phyloP scores from a whole-genome alignment of 2,329 filamentous ascomycete species.

The Epichloe coenophiala region DNA sequence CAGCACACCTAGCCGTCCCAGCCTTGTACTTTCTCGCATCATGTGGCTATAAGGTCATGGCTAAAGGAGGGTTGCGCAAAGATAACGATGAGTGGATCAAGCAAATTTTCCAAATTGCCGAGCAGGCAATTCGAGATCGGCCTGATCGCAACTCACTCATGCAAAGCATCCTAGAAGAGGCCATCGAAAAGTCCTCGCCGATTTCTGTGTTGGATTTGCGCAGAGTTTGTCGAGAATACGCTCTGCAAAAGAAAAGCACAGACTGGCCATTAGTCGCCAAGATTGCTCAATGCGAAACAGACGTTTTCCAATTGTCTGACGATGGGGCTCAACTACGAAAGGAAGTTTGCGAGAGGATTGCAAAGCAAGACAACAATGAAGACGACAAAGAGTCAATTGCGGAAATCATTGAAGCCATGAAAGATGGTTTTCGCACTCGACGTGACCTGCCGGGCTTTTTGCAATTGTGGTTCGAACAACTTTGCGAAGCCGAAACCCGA shows the following conservation, averaged over 20 bases:
- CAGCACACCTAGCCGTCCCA: slow-evolving; percentile 24
- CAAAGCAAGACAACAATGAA: slow-evolving; percentile 9
- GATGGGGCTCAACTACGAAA: slow-evolving; percentile 27
- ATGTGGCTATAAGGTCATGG: slow-evolving; percentile 11
- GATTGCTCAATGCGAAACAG: slow-evolving; percentile 31
- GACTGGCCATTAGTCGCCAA: slow-evolving; percentile 31
- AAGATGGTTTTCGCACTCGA: slow-evolving; percentile 29
- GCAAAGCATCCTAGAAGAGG: slow-evolving; percentile 18
- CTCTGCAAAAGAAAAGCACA: slow-evolving; percentile 18
- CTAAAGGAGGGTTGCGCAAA: slow-evolving; percentile 18
- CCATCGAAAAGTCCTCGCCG: slow-evolving; percentile 16
- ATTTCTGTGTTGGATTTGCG: slow-evolving; percentile 29
- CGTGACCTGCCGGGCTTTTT: slow-evolving; percentile 33
- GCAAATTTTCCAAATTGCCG: slow-evolving; percentile 20
- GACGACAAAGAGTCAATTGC: slow-evolving; percentile 13
- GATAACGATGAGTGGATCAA: slow-evolving; percentile 26
- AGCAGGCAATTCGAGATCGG: slow-evolving; percentile 12
- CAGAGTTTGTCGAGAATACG: slow-evolving; percentile 29
- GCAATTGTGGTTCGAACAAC: slow-evolving; percentile 31
- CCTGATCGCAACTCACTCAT: slow-evolving; percentile 16
- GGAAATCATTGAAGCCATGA: slow-evolving; percentile 28
- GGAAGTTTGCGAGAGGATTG: slow-evolving; percentile 24
- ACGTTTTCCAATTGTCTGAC: slow-evolving; percentile 29
- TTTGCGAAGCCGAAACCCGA: slow-evolving; percentile 21
- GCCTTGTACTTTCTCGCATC: slow-evolving; percentile 32